These are phyloP conservation scores for Luvunga scandens DNA, from an alignment of 345 rosid species.

Conservation along the genomic window DNA sequence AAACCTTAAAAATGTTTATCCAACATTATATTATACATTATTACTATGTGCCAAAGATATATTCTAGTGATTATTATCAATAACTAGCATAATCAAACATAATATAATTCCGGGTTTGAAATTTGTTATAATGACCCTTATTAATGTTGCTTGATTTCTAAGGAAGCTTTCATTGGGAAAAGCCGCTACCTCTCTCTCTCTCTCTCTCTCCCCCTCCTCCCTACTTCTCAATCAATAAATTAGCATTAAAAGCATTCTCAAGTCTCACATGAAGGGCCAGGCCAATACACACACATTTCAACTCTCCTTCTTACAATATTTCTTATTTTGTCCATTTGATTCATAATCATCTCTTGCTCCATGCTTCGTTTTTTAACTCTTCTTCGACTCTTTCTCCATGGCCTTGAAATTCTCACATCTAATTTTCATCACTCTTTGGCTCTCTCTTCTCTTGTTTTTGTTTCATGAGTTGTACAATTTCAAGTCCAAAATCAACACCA, in stretches of 20 bases:
- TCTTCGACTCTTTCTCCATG: constrained; percentile 37
- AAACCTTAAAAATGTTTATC: not conserved
- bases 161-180: constrained; percentile 44
- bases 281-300: constrained; percentile 16
- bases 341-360: constrained; percentile 27
- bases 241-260: constrained; percentile 28
- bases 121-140: constrained; percentile 23
- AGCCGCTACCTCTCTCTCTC: constrained; percentile 28
- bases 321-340: not conserved
- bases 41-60: constrained; percentile 16
- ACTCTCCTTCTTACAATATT: constrained; percentile 1
- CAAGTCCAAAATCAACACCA: constrained; percentile 24
- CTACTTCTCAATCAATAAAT: constrained; percentile 22
- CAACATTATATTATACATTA: constrained; percentile 4
- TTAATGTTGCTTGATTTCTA: constrained; percentile 47
- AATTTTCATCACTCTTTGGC: constrained; percentile 42
- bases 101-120: constrained; percentile 39
- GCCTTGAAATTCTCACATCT: constrained; percentile 45
- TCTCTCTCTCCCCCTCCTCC: constrained; percentile 3
- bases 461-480: constrained; percentile 39
- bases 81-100: constrained; percentile 34
- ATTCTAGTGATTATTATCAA: constrained; percentile 18
- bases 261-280: constrained; percentile 28
- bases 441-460: constrained; percentile 53
- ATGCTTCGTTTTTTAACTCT: constrained; percentile 44